These are phyloP conservation scores for Diaporthe vexans DNA, from an alignment of 2,329 filamentous ascomycete genomes.

Conservation along the genomic window DNA sequence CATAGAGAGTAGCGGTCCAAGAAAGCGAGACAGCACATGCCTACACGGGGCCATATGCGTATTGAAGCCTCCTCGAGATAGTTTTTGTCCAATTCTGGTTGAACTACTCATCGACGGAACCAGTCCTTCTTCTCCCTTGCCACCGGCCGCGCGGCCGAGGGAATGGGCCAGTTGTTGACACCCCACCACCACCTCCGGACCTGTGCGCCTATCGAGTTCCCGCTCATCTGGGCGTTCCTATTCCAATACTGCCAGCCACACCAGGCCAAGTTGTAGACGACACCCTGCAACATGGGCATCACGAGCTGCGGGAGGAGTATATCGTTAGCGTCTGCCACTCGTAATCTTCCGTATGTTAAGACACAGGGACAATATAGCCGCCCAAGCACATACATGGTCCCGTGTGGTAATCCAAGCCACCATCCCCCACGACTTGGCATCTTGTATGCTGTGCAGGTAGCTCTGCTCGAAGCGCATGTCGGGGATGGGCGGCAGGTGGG, in stretches of 20 bases:
- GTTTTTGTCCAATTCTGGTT: neutral
- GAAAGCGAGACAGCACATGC: neutral
- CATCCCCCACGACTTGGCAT: conserved; percentile 83
- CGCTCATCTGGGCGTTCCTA: conserved; percentile 80
- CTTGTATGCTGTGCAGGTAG: conserved; percentile 90
- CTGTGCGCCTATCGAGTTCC: conserved; percentile 81
- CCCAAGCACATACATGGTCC: conserved; percentile 80
- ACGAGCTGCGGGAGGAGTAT: conserved; percentile 70
- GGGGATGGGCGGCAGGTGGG: conserved; percentile 75
- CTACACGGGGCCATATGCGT: neutral
- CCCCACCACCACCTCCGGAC: conserved; percentile 94
- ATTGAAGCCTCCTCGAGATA: neutral
- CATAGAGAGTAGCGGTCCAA: neutral
- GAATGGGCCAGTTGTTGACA: conserved; percentile 89
- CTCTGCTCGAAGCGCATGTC: conserved; percentile 98
- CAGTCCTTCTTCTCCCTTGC: conserved; percentile 36
- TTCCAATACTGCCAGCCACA: conserved; percentile 95
- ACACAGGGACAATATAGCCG: neutral
- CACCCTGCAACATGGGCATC: conserved; percentile 88
- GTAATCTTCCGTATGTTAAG: neutral
- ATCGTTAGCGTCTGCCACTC: neutral
- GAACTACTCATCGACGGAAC: conserved; percentile 36
- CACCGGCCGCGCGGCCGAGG: conserved; percentile 48
- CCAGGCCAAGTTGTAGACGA: conserved; percentile 88
- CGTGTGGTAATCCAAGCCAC: conserved; percentile 87